Evolutionary conservation across 2,329 filamentous ascomycete genomes (phyloP).

Genomic region (Chaetomium olivaceum): DNA sequence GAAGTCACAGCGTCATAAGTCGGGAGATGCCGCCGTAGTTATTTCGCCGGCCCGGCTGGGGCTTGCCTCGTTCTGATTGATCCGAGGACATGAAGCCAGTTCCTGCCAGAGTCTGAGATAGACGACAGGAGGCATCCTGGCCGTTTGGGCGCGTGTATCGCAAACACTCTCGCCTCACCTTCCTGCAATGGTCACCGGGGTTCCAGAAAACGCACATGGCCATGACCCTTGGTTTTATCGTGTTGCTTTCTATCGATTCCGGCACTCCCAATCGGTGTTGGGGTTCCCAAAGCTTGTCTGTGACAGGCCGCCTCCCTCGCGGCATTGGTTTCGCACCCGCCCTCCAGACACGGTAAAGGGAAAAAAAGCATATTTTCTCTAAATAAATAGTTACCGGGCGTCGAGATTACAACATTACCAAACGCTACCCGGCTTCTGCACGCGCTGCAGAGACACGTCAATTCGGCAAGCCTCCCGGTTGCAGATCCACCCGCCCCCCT

Average conservation of each 20-base stretch:
- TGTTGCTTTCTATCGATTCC: background rate
- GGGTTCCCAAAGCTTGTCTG: background rate
- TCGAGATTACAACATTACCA: constrained; percentile 9
- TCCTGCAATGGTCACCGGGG: constrained; percentile 4
- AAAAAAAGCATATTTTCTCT: constrained; percentile 8
- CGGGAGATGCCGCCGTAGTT: background rate
- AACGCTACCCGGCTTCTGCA: constrained; percentile 8
- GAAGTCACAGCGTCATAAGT: background rate
- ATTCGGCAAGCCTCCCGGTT: constrained; percentile 29
- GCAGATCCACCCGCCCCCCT: constrained; percentile 26
- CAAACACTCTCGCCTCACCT: background rate
- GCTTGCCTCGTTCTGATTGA: constrained; percentile 25
- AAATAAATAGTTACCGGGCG: background rate
- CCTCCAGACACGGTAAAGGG: background rate
- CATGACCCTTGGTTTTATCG: background rate
- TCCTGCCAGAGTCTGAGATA: constrained; percentile 20
- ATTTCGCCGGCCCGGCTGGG: constrained; percentile 10
- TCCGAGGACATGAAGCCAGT: constrained; percentile 5
- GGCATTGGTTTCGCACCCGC: background rate
- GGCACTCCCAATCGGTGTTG: background rate
- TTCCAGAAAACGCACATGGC: constrained; percentile 7
- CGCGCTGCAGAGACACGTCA: constrained; percentile 23
- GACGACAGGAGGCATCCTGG: constrained; percentile 19
- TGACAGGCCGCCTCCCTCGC: background rate
- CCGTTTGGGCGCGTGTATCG: constrained; percentile 8